Evolutionary conservation across 805 yeast species (phyloP), one percentile per base, ranked within the genome.

Genomic region (Kodamaea fukazawae): DNA sequence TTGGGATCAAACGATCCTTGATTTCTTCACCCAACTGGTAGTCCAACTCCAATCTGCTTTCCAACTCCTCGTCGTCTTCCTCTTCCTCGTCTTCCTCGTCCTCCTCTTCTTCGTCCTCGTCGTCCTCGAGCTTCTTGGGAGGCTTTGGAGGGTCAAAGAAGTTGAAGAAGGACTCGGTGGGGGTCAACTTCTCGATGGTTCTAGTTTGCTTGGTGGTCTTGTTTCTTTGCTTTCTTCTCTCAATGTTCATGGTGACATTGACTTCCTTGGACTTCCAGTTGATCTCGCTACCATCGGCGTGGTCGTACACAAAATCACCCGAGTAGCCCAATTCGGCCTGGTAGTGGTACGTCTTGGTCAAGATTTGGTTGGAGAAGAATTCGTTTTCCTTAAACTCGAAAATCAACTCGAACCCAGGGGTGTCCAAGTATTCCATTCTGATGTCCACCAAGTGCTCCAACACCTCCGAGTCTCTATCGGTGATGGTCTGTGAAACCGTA

Each of bases 231-330:
- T 90, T 93, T 70, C 97, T 83, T 76, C 87, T 86, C 72, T 91
- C 97, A 42, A 93, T 82, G 44, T 72, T 68, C 41, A 93, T 78
- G 13, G 98, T 91, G 38, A 87, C 89, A 59, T 93, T 91, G 46
- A 72, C 71, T 50, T 83, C 95, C 54, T 82, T 81, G 39, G 82
- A 76, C 47, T 67, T 70, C 99, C 99, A 93, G 51, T 83, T 70
- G 60, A 93, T 86, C 41, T 79, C 82, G 50, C 78, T 73, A 40
- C 98, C 98, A 58, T 87, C 95, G 9, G 99, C 98, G 60, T 87
- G 96, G 66, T 91, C 97, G 64, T 91, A 93, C 51, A 93, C 89
- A 62, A 87, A 91, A 63, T 93, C 99, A 23, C 99, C 97, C 22
- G 90, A 82, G 65, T 88, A 87, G 15, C 96, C 96, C 51, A 89